Conservation (phyloP, 148 eudicot species). For the Oxyria digyna region DNA sequence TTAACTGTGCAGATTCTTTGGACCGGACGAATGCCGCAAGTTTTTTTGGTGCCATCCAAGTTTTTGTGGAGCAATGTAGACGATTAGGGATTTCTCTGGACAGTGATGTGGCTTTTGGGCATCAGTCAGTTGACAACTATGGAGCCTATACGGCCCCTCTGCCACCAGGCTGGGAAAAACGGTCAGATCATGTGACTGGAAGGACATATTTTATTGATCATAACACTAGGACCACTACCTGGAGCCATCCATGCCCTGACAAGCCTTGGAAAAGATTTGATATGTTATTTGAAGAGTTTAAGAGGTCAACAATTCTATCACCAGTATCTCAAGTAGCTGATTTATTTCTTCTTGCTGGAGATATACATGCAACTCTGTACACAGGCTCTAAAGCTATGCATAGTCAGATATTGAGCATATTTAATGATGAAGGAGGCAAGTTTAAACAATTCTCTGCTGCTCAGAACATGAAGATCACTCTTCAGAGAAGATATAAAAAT, state of each 20-base stretch:
- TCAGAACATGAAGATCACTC: slow-evolving; percentile 82
- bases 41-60: slow-evolving; percentile 89
- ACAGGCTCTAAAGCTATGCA: slow-evolving; percentile 99
- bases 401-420: slow-evolving; percentile 92
- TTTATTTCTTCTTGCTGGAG: slow-evolving; percentile 80
- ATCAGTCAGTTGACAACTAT: slow-evolving; percentile 45
- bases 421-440: slow-evolving; percentile 81
- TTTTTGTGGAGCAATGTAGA: slow-evolving; percentile 92
- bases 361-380: slow-evolving; percentile 91
- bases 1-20: slow-evolving; percentile 94
- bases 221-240: slow-evolving; percentile 91
- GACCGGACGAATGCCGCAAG: slow-evolving; percentile 99
- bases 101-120: slow-evolving; percentile 72
- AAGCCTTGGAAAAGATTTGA: slow-evolving; percentile 99
- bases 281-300: slow-evolving; percentile 92
- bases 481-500: slow-evolving; percentile 91
- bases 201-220: slow-evolving; percentile 91
- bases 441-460: slow-evolving; percentile 97
- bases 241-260: slow-evolving; percentile 99
- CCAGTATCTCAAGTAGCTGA: slow-evolving; percentile 83
- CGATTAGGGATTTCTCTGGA: slow-evolving; percentile 92
- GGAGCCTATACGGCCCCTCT: slow-evolving; percentile 86
- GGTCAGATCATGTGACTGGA: slow-evolving; percentile 94
- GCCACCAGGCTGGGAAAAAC: slow-evolving; percentile 99
- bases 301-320: slow-evolving; percentile 81